Evolutionary conservation across 2,329 filamentous ascomycete species (phyloP).

Genomic region (Colletotrichum simmondsii): DNA sequence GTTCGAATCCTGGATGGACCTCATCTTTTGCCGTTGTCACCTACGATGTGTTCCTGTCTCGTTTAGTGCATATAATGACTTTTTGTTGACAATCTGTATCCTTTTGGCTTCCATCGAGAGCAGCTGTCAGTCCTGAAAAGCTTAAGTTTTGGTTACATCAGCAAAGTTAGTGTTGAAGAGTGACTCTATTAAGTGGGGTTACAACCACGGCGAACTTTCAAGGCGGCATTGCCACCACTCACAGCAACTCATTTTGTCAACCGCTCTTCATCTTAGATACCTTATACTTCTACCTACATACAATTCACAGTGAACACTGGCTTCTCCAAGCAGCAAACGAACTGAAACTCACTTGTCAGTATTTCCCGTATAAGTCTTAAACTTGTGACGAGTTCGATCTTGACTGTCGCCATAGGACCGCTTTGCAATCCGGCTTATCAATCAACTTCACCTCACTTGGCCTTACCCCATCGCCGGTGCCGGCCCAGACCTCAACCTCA

Average conservation of each 20-base stretch:
- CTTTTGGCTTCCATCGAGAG: not conserved
- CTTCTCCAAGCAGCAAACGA: not conserved
- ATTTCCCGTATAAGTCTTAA: not conserved
- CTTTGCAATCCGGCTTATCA: constrained; percentile 26
- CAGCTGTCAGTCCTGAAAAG: not conserved
- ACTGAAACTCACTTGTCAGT: not conserved
- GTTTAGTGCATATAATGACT: too few species aligned
- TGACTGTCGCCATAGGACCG: not conserved
- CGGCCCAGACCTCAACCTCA: not conserved
- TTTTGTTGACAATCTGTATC: not conserved
- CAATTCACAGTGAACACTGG: too few species aligned
- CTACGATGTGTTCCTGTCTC: too few species aligned
- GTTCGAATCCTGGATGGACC: constrained; percentile 36
- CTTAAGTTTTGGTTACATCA: not conserved
- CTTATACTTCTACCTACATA: too few species aligned
- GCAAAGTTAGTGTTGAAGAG: not conserved
- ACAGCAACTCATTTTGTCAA: constrained; percentile 13
- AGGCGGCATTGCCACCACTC: constrained; percentile 27
- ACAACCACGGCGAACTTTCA: not conserved
- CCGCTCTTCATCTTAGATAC: not conserved
- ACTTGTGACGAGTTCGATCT: not conserved
- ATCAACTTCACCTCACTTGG: constrained; percentile 23
- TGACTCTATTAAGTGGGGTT: constrained; percentile 31
- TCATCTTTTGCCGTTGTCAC: not conserved
- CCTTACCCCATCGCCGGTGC: constrained; percentile 20